Evolutionary conservation across 495 filamentous ascomycete species (phyloP).

Genomic region (Lentithecium fluviatile): DNA sequence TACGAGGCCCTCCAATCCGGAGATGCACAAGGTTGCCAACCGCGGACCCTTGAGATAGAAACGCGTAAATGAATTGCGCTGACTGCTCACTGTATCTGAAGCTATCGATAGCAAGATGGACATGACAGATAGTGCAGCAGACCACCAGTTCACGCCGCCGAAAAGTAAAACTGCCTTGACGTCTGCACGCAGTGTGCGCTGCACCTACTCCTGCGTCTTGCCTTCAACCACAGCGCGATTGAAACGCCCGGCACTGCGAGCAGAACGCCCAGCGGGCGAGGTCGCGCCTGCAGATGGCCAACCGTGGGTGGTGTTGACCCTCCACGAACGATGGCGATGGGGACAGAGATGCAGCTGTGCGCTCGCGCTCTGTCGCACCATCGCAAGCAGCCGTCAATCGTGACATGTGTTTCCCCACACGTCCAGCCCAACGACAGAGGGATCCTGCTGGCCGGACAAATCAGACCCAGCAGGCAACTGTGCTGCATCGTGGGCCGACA

Average conservation of each 20-base stretch:
- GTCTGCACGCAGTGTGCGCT: conserved; percentile 1
- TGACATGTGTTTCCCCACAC: conserved; percentile 18
- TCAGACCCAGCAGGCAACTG: conserved; percentile 15
- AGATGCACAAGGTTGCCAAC: conserved; percentile 17
- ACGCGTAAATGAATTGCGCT: conserved; percentile 10
- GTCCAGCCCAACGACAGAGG: background rate
- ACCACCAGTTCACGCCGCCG: conserved; percentile 7
- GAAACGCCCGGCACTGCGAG: background rate
- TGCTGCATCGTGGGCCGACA: background rate
- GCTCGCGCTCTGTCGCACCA: conserved; percentile 28
- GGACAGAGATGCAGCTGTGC: conserved; percentile 16
- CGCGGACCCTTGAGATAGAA: conserved; percentile 11
- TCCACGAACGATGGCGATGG: conserved; percentile 9
- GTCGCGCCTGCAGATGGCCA: conserved; percentile 8
- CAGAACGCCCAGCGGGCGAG: background rate
- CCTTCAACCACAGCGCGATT: conserved; percentile 1
- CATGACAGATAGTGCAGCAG: no score
- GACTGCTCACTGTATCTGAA: conserved; percentile 8
- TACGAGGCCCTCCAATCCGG: conserved; percentile 1
- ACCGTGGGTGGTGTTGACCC: conserved; percentile 9
- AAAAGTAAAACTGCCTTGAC: conserved; percentile 17
- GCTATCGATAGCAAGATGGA: conserved; percentile 16
- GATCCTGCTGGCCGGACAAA: conserved; percentile 24
- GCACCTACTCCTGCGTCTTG: background rate
- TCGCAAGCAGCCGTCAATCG: conserved; percentile 2